A percentile compares a stretch with the other conserved stretches of the same genome.
phyloP scores from a whole-genome alignment of 164 flowering plant species.

The Umbellularia californica region DNA sequence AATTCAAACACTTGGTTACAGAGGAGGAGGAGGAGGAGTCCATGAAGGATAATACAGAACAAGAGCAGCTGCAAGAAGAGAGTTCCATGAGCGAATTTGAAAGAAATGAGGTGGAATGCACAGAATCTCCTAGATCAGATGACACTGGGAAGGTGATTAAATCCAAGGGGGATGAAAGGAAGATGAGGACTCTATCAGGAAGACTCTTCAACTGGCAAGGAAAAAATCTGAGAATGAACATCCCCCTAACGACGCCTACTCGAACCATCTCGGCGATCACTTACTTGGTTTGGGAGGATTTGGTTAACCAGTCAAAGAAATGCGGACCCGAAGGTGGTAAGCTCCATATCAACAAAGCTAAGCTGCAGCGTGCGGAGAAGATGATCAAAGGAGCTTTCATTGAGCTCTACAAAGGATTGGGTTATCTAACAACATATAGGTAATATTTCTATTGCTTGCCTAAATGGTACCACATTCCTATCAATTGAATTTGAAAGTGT shows the following conservation, averaged over 20 bases:
- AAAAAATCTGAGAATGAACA: constrained; percentile 61
- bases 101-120: constrained; percentile 28
- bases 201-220: constrained; percentile 61
- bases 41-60: constrained; percentile 38
- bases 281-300: constrained; percentile 73
- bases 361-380: constrained; percentile 86
- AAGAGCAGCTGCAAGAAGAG: constrained; percentile 48
- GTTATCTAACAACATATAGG: constrained; percentile 86
- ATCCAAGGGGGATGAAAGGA: constrained; percentile 46
- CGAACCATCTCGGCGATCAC: constrained; percentile 75
- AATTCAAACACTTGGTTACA: too few species aligned
- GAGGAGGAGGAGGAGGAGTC: constrained; percentile 49
- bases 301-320: constrained; percentile 64
- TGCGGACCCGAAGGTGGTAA: constrained; percentile 46
- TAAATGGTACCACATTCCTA: too few species aligned
- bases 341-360: constrained; percentile 63
- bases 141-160: constrained; percentile 43
- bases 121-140: constrained; percentile 40
- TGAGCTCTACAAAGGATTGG: constrained; percentile 86
- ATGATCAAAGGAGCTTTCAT: constrained; percentile 82
- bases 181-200: constrained; percentile 43
- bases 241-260: constrained; percentile 83
- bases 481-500: too few species aligned
- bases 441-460: constrained; percentile 17
- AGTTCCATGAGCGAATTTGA: constrained; percentile 32